phyloP scores from a whole-genome alignment of 331 rosid genomes.

The Quercus lobata region DNA sequence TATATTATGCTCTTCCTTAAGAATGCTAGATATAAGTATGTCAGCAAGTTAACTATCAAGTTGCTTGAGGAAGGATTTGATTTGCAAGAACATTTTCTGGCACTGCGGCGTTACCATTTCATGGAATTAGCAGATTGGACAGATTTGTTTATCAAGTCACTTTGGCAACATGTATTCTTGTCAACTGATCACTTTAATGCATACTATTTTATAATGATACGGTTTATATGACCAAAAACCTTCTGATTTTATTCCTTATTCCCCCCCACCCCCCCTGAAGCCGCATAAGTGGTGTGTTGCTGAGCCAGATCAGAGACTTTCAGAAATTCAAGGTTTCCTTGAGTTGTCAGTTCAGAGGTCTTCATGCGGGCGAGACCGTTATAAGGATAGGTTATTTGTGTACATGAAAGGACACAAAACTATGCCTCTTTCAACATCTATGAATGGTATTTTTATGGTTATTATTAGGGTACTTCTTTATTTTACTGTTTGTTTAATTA shows the following conservation, averaged over 20 bases:
- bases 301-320: conserved; percentile 73
- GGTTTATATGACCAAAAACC: background rate
- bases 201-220: conserved; percentile 17
- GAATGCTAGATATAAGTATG: conserved; percentile 65
- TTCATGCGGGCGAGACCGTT: conserved; percentile 68
- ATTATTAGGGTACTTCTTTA: conserved; percentile 12
- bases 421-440: conserved; percentile 65
- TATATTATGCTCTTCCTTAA: conserved; percentile 46
- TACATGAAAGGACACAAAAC: conserved; percentile 70
- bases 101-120: conserved; percentile 82
- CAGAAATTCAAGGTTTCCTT: conserved; percentile 87
- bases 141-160: conserved; percentile 85
- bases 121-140: conserved; percentile 99
- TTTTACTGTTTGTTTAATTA: background rate
- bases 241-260: conserved; percentile 21
- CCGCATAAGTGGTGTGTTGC: conserved; percentile 76
- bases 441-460: conserved; percentile 44
- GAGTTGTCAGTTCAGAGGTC: conserved; percentile 91
- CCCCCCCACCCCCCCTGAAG: conserved; percentile 29
- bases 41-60: conserved; percentile 86
- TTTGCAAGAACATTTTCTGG: conserved; percentile 82
- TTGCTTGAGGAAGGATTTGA: conserved; percentile 87
- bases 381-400: conserved; percentile 80
- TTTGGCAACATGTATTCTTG: conserved; percentile 79
- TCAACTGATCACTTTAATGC: conserved; percentile 22